Base-by-base conservation (phyloP, 2,329 filamentous ascomycete genomes). In the Aspergillus piperis region DNA sequence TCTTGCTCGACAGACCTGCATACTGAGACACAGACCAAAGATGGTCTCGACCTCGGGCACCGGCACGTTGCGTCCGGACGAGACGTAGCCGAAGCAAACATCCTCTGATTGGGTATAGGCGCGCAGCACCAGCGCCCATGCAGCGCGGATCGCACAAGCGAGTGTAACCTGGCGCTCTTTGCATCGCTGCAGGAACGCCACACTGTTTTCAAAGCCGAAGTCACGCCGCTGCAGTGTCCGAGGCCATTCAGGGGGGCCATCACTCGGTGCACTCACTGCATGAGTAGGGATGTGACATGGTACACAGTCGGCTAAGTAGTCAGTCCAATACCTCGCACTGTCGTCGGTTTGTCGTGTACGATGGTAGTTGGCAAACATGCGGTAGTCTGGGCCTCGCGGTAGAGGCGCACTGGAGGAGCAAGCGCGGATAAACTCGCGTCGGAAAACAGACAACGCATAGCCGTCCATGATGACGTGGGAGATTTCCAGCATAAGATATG, bases 91-190 rank as follows among this genome's bases (percentile, higher is more conserved):
- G 27, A 52, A 52, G 49, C 49, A 52, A 30, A 52, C 49, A 30
- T 30, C 23, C 30, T 36, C 1, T 21, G 23, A 32, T n/a, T 21
- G 23, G 23, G 49, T 52, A 27, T 52, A 52, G 49, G 25, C 23
- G 21, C 49, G 49, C 15, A 52, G 25, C 3, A 52, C 49, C 13
- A 52, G 49, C 25, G 25, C 49, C 49, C 49, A 52, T 15, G 49
- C 23, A 48, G 44, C 44, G 17, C 44, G 44, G 19, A 48, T 48
- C n/a, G 44, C 44, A 25, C 44, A 48, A 19, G 44, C 44, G n/a
- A 48, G 44, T 17, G 44, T 48, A 48, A 48, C 44, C 44, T 48
- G 44, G n/a, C 44, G 44, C 44, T 48, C 44, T 13, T 48, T 48
- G 44, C 44, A 48, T 8, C 44, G 21, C 17, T 48, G 44, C 44